Conservation (phyloP, 305 asterid species). For the Fraxinus nigra region DNA sequence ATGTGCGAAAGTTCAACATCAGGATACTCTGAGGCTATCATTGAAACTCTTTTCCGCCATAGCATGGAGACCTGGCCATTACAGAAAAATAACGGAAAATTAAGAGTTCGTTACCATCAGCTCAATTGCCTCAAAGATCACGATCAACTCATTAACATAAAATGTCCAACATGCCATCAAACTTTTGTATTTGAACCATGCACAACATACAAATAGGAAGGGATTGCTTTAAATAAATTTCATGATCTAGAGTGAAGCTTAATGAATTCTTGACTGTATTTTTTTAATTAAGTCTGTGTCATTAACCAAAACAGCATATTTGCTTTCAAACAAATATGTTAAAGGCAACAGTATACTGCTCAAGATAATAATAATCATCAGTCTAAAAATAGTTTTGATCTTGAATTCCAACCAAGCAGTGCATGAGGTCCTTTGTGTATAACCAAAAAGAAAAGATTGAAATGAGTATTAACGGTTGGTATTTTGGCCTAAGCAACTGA, state of each 20-base stretch:
- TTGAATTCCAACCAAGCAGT: neutral
- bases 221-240: neutral
- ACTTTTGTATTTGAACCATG: neutral
- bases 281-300: neutral
- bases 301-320: neutral
- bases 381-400: neutral
- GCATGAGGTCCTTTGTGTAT: neutral
- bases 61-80: conserved; percentile 80
- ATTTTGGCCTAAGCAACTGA: neutral
- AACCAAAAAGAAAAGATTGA: neutral
- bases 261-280: neutral
- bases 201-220: neutral
- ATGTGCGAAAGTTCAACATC: conserved; percentile 94
- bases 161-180: neutral
- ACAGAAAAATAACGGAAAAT: neutral
- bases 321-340: neutral
- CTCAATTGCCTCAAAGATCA: neutral
- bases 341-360: neutral
- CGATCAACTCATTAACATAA: neutral
- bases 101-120: conserved; percentile 14
- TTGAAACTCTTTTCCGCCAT: conserved; percentile 78
- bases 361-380: neutral
- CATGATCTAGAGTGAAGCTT: neutral
- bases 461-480: neutral
- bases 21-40: conserved; percentile 73